Evolutionary conservation across 2,329 filamentous ascomycete genomes (phyloP).

Genomic region (Calonectria montana): DNA sequence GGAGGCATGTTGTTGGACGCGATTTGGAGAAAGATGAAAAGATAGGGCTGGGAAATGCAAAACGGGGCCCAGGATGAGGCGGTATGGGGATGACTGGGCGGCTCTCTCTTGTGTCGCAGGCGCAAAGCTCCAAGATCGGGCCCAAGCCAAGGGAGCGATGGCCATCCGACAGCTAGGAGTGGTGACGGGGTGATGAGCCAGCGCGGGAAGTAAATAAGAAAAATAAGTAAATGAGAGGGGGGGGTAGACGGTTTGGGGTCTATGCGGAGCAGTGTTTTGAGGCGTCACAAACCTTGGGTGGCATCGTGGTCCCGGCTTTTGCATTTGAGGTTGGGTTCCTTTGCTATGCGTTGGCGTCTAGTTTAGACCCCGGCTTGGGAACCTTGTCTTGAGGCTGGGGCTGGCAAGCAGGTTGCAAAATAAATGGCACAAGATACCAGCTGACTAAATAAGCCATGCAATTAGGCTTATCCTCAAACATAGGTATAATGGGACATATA

Average conservation of each 20-base stretch:
- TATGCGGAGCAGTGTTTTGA: conserved; percentile 24
- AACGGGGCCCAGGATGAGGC: conserved; percentile 23
- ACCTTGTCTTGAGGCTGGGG: conserved; percentile 14
- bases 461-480: too few species aligned
- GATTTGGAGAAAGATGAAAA: conserved; percentile 5
- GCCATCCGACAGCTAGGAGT: conserved; percentile 30
- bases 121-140: conserved; percentile 24
- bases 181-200: background rate
- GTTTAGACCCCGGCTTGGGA: conserved; percentile 3
- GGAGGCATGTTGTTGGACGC: conserved; percentile 38
- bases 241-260: background rate
- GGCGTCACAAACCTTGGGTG: conserved; percentile 19
- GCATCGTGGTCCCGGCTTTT: conserved; percentile 17
- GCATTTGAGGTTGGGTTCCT: conserved; percentile 20
- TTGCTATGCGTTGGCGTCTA: conserved; percentile 8
- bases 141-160: conserved; percentile 23
- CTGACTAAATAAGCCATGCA: too few species aligned
- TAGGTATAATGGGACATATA: too few species aligned
- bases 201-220: background rate
- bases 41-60: conserved; percentile 20
- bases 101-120: conserved; percentile 28
- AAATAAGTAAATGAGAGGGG: conserved; percentile 6
- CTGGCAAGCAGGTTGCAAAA: too few species aligned
- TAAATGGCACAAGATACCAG: too few species aligned
- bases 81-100: conserved; percentile 29